A percentile compares a stretch with the other conserved stretches of the same genome.
phyloP scores from a whole-genome alignment of 495 filamentous ascomycete species.

The Hypoxylon fuscum region DNA sequence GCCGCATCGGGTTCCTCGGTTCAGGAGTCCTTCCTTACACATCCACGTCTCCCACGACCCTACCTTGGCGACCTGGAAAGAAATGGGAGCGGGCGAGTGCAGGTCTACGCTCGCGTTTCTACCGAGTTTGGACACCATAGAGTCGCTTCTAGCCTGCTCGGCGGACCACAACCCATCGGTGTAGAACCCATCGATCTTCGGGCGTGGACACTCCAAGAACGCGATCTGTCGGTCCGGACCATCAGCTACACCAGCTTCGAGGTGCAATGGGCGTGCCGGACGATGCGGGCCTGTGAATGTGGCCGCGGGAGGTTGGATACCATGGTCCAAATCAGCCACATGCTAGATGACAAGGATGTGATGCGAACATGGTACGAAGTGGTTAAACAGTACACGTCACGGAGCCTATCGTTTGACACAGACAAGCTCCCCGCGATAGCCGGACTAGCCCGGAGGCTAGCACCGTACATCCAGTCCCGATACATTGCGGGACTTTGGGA shows the following conservation, averaged over 20 bases:
- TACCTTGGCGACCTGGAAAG: neutral
- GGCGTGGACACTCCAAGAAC: neutral
- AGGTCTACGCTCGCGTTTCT: neutral
- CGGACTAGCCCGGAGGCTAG: constrained; percentile 22
- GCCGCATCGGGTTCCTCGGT: neutral
- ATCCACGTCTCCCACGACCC: neutral
- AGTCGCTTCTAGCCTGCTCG: neutral
- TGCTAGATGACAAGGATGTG: neutral
- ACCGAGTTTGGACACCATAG: neutral
- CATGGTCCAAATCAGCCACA: neutral
- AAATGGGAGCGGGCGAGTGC: neutral
- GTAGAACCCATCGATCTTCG: neutral
- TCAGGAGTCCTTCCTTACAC: neutral
- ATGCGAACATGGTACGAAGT: constrained; percentile 21
- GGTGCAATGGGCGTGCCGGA: neutral
- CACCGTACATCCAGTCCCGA: constrained; percentile 6
- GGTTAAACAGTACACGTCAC: constrained; percentile 20
- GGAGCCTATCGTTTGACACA: constrained; percentile 3
- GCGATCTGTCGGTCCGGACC: neutral
- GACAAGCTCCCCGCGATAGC: constrained; percentile 27
- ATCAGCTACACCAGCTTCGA: neutral
- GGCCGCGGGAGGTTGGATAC: neutral
- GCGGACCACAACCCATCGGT: neutral
- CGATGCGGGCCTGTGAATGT: neutral
- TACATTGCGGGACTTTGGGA: constrained; percentile 27